phyloP scores from a whole-genome alignment of 331 rosid species.

The Acacia pycnantha region DNA sequence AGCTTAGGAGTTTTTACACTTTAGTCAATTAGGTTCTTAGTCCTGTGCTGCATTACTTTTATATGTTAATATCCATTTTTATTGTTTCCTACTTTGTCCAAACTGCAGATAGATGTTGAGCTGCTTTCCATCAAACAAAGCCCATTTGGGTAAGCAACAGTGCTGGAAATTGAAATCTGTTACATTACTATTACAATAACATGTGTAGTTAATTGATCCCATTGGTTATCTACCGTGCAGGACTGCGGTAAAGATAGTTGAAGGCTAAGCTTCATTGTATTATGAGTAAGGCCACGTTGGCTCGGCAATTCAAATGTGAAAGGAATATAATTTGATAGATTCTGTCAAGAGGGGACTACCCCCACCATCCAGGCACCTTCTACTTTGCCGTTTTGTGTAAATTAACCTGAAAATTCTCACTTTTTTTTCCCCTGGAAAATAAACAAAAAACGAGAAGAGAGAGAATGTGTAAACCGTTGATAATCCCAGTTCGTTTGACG shows the following conservation, averaged over 20 bases:
- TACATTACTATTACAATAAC: not conserved
- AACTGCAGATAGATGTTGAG: slow-evolving; percentile 79
- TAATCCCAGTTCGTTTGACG: not conserved
- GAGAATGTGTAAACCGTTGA: not conserved
- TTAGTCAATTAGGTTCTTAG: not conserved
- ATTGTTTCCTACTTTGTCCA: slow-evolving; percentile 24
- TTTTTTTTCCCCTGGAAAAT: not conserved
- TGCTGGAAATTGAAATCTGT: not conserved
- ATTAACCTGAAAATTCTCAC: slow-evolving; percentile 3
- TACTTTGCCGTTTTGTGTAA: not conserved
- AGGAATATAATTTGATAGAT: not conserved
- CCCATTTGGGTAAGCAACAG: slow-evolving; percentile 83
- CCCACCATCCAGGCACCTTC: not conserved
- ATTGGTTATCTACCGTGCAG: slow-evolving; percentile 45
- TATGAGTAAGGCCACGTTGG: slow-evolving; percentile 15
- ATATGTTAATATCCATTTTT: slow-evolving; percentile 15
- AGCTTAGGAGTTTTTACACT: slow-evolving; percentile 3
- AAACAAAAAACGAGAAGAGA: not conserved
- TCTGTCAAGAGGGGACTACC: not conserved
- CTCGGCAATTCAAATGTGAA: not conserved
- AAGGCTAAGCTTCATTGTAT: slow-evolving; percentile 53
- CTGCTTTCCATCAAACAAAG: slow-evolving; percentile 86
- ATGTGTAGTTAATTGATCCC: slow-evolving; percentile 18
- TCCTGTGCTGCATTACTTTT: not conserved
- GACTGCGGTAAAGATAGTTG: slow-evolving; percentile 79